phyloP scores from a whole-genome alignment of 345 rosid genomes.

The Eucalyptus microcorys region DNA sequence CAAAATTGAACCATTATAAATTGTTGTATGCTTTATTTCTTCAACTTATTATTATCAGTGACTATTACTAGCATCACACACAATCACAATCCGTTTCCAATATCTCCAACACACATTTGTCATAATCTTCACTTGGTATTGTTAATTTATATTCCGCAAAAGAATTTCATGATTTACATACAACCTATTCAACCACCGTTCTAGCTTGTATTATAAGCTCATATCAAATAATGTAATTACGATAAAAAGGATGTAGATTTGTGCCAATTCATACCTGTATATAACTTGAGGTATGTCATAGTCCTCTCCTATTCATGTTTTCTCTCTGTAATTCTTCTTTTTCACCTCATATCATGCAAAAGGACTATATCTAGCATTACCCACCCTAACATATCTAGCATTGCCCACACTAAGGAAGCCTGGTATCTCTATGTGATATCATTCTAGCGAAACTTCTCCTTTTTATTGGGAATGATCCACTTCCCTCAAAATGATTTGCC shows the following conservation, averaged over 20 bases:
- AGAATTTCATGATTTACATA: background rate
- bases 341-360: background rate
- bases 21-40: background rate
- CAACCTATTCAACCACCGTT: background rate
- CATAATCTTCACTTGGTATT: background rate
- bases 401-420: background rate
- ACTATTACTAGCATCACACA: background rate
- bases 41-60: background rate
- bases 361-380: background rate
- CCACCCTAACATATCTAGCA: background rate
- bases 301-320: background rate
- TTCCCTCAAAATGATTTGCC: background rate
- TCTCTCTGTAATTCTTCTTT: background rate
- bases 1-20: background rate
- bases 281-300: background rate
- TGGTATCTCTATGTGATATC: background rate
- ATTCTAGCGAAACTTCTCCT: background rate
- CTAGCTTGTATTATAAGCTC: background rate
- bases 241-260: background rate
- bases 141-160: background rate
- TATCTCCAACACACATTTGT: background rate
- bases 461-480: background rate
- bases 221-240: background rate
- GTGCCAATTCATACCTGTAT: background rate
- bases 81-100: background rate